Conservation (phyloP, 768 basidiomycete species). For the button mushroom (Agaricus bisporus) region DNA sequence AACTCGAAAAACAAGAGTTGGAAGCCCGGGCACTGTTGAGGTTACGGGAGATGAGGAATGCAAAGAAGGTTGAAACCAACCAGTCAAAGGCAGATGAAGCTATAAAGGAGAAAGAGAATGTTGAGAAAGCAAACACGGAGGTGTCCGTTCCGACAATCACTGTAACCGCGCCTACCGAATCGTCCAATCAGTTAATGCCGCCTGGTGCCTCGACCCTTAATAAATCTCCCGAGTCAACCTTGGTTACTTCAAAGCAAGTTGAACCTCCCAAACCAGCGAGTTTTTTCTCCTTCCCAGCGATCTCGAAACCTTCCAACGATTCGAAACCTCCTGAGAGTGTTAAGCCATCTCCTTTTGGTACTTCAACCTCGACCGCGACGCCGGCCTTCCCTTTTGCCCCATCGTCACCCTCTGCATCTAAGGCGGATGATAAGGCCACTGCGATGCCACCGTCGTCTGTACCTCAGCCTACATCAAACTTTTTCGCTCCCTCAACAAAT, state of each 20-base stretch:
- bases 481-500: slow-evolving; percentile 12
- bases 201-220: neutral
- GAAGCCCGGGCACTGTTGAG: slow-evolving; percentile 76
- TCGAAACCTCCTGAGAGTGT: slow-evolving; percentile 13
- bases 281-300: neutral
- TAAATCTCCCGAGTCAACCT: neutral
- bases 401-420: neutral
- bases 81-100: slow-evolving; percentile 36
- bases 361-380: neutral
- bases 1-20: slow-evolving; percentile 84
- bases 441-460: slow-evolving; percentile 8
- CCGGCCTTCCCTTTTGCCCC: neutral
- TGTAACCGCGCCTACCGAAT: slow-evolving; percentile 20
- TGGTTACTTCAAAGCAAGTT: too few relatives aligned
- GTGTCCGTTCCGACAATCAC: slow-evolving; percentile 12
- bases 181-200: neutral
- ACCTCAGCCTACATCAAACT: slow-evolving; percentile 4
- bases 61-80: slow-evolving; percentile 35
- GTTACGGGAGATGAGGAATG: slow-evolving; percentile 46
- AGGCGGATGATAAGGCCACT: slow-evolving; percentile 6
- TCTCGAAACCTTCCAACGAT: neutral
- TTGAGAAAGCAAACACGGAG: slow-evolving; percentile 15
- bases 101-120: slow-evolving; percentile 25
- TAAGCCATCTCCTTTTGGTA: neutral
- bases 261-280: neutral